These are phyloP conservation scores for Leccinum incarnatum DNA, from an alignment of 768 basidiomycete species.

Conservation along the genomic window DNA sequence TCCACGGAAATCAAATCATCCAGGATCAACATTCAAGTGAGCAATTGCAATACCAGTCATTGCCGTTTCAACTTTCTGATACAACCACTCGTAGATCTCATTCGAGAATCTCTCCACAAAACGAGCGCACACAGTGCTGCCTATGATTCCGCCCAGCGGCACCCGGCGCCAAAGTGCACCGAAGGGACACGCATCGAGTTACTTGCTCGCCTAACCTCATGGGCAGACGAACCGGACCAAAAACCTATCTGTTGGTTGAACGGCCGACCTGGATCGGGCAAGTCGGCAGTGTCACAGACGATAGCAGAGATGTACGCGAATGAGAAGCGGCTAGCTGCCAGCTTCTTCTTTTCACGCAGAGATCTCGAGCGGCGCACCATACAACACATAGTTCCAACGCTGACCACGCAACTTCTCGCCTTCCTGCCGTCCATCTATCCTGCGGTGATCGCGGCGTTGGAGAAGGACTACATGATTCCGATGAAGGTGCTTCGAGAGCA, in stretches of 20 bases:
- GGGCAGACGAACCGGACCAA: slow-evolving; percentile 11
- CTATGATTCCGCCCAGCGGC: slow-evolving; percentile 8
- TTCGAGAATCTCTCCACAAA: slow-evolving; percentile 11
- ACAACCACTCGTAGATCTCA: slow-evolving; percentile 5
- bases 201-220: slow-evolving; percentile 13
- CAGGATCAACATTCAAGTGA: slow-evolving; percentile 13
- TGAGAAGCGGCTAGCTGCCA: slow-evolving; percentile 27
- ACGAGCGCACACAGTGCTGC: slow-evolving; percentile 19
- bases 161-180: slow-evolving; percentile 21
- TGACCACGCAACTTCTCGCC: no score
- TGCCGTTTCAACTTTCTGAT: neutral
- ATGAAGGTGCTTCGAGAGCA: no score
- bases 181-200: slow-evolving; percentile 23
- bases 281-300: slow-evolving; percentile 25
- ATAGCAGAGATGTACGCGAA: slow-evolving; percentile 26
- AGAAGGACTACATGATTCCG: no score
- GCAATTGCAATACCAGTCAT: neutral
- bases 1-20: slow-evolving; percentile 20
- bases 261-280: no score
- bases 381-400: slow-evolving; percentile 19
- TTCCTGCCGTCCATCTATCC: no score
- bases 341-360: slow-evolving; percentile 37
- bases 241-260: slow-evolving; percentile 22
- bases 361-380: slow-evolving; percentile 24
- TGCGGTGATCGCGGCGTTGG: no score